A percentile compares a stretch with the other conserved stretches of the same genome.
Evolutionary conservation across 371 early-diverging fungal genomes (phyloP).

Genomic region (Mortierella sp.): DNA sequence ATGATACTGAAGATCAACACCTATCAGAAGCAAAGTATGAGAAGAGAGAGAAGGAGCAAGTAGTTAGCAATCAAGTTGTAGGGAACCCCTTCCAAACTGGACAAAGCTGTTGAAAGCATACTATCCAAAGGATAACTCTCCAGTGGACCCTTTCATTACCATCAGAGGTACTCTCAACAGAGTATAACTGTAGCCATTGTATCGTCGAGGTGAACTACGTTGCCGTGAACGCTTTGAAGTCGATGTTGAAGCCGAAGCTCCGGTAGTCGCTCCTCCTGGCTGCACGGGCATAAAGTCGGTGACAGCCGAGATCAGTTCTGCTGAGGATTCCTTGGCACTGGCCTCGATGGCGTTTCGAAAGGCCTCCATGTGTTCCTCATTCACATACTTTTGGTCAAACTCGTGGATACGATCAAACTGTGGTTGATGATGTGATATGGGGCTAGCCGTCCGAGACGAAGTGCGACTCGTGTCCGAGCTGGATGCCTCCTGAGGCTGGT

Average conservation of each 20-base stretch:
- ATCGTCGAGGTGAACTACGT: conserved; percentile 21
- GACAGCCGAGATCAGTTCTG: conserved; percentile 65
- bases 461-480: conserved; percentile 32
- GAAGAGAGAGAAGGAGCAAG: no score
- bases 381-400: conserved; percentile 56
- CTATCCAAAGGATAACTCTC: no score
- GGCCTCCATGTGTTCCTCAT: conserved; percentile 62
- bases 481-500: conserved; percentile 21
- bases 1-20: conserved; percentile 69
- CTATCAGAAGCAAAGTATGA: conserved; percentile 43
- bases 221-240: conserved; percentile 22
- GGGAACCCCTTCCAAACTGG: no score
- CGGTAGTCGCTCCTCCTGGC: no score
- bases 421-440: conserved; percentile 2
- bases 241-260: background rate
- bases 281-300: conserved; percentile 60
- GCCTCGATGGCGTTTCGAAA: conserved; percentile 63
- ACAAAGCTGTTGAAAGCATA: no score
- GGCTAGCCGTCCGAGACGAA: conserved; percentile 35
- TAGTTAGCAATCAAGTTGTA: background rate
- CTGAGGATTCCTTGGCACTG: conserved; percentile 48
- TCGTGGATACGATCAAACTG: conserved; percentile 23
- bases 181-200: conserved; percentile 58
- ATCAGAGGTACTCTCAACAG: conserved; percentile 71
- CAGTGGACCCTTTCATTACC: conserved; percentile 54